phyloP scores from a whole-genome alignment of 2,329 filamentous ascomycete genomes.

The Fusarium nurragi region DNA sequence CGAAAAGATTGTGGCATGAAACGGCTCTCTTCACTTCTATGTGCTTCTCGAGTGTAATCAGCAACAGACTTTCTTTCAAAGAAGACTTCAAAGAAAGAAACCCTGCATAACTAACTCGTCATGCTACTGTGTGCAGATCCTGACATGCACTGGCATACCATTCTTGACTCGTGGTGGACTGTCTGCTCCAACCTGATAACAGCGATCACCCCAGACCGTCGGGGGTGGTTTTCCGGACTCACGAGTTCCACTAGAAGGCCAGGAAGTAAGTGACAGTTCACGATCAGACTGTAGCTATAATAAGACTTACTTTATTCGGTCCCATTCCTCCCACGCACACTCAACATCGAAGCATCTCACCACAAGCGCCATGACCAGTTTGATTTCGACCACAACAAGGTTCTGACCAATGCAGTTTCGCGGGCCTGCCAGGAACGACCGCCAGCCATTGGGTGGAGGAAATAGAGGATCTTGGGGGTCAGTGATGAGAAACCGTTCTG shows the following conservation, averaged over 20 bases:
- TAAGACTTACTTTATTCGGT: constrained; percentile 12
- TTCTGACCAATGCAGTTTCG: constrained; percentile 66
- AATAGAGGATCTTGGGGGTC: constrained; percentile 27
- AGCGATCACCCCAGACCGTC: constrained; percentile 47
- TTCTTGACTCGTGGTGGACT: constrained; percentile 49
- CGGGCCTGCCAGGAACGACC: constrained; percentile 63
- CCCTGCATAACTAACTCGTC: no score
- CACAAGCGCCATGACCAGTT: constrained; percentile 16
- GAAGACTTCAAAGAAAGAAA: no score
- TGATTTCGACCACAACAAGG: constrained; percentile 57
- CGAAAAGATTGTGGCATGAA: no score
- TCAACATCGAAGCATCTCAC: constrained; percentile 34
- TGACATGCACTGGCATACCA: constrained; percentile 51
- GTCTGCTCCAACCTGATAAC: constrained; percentile 53
- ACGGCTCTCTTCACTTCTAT: no score
- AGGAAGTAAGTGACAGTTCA: not conserved
- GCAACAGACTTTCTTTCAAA: not conserved
- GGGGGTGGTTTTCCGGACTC: not conserved
- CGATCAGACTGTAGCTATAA: not conserved
- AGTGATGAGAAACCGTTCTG: constrained; percentile 34
- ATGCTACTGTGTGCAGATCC: not conserved
- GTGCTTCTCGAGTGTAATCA: no score
- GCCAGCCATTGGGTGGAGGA: constrained; percentile 54
- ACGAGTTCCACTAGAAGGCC: not conserved
- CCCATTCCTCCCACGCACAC: constrained; percentile 35